phyloP scores from a whole-genome alignment of 495 filamentous ascomycete species.

The Eremomyces bilateralis region DNA sequence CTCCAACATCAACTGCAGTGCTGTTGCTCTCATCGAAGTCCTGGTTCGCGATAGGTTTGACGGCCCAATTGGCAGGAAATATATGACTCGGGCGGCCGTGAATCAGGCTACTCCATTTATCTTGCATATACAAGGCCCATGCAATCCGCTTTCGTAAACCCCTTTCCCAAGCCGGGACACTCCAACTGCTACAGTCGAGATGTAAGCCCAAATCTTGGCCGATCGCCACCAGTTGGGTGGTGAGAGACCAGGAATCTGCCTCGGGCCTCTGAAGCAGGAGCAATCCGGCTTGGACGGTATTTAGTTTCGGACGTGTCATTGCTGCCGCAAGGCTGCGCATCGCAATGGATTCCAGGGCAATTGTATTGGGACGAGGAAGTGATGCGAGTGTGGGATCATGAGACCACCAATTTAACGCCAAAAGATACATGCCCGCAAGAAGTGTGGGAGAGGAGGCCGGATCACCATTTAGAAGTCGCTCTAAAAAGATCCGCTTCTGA shows the following conservation, averaged over 20 bases:
- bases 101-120: conserved; percentile 81
- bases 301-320: conserved; percentile 70
- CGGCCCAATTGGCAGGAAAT: conserved; percentile 62
- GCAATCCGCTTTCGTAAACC: conserved; percentile 65
- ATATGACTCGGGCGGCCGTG: conserved; percentile 74
- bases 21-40: conserved; percentile 41
- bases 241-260: conserved; percentile 66
- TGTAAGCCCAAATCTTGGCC: conserved; percentile 72
- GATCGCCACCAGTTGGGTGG: conserved; percentile 62
- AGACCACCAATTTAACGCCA: conserved; percentile 80
- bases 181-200: conserved; percentile 71
- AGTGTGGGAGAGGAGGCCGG: conserved; percentile 64
- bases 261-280: conserved; percentile 75
- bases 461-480: conserved; percentile 57
- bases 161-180: conserved; percentile 70
- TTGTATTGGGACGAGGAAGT: conserved; percentile 47
- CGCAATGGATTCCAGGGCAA: conserved; percentile 56
- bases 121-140: conserved; percentile 83
- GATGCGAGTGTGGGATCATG: conserved; percentile 43
- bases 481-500: conserved; percentile 68
- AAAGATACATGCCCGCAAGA: conserved; percentile 71
- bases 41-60: conserved; percentile 38
- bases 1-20: conserved; percentile 25
- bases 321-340: conserved; percentile 50
- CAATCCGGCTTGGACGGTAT: conserved; percentile 79